Base-by-base conservation (phyloP, 495 filamentous ascomycete species). In the Penicillium nucicola region DNA sequence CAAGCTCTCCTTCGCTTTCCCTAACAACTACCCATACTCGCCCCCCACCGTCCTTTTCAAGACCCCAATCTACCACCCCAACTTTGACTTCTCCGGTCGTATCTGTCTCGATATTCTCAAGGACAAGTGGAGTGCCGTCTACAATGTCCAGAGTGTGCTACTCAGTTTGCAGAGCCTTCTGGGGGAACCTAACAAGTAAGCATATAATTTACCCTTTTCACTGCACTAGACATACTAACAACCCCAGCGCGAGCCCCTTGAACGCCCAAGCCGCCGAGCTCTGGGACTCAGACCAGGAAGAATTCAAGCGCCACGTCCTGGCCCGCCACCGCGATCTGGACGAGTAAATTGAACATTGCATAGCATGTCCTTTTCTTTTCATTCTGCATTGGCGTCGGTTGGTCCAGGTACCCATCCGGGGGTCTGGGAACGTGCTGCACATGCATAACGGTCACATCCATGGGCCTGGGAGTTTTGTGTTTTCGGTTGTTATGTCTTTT, bases 51-150 rank as follows among this genome's bases (percentile, higher is more conserved):
- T 99, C 13, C 78, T 96, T 33, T 96, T 93, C 80, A 90, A 87
- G 66, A 95, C 91, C 1, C 89, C 89, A 12, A 95, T 96, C 68
- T 95, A 92, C 72, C 91, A 96, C 58, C 91, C 91, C 19, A 96
- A 96, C 56, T 86, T 96, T 53, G 90, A 95, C 67, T 92, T 93
- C 70, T 90, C 90, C 7, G 90, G 90, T 33, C 82, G 89, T 45
- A 95, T 96, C 69, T 96, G 90, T 67, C 77, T 99, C 50, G 95
- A 97, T 69, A 99, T 99, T 58, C 76, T 99, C 43, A 96, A 96
- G 77, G 93, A 97, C 65, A 96, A 96, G 74, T 97, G 93, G 93
- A 95, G 90, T 55, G 85, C 86, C 15, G 89, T 92, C 12, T 95
- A 96, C 79, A 97, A 96, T 60, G 86, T 93, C 48, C 89, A 93